Base-by-base conservation (phyloP, 1,139 yeast genomes). In the Williopsis jadinii region DNA sequence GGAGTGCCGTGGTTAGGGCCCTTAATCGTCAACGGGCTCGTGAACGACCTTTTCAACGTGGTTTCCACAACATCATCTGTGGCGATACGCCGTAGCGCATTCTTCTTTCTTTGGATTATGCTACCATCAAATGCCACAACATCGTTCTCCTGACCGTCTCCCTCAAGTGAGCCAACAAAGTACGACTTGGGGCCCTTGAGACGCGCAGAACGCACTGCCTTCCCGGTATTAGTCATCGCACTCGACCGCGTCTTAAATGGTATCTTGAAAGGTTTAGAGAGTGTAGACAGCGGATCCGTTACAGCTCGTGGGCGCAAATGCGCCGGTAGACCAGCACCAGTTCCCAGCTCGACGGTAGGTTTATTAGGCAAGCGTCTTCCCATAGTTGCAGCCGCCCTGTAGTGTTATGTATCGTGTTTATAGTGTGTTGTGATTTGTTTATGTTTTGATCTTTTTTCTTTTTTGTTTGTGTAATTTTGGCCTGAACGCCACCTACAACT, bases 181-280 rank as follows among this genome's bases (percentile, higher is more conserved):
- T 63, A 71, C 5, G 66, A 59, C 11, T 48, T 55, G 6, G 63
- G 67, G 9, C 63, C 68, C 34, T 56, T 60, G 26, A 59, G 50
- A 42, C 68, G 55, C 5, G 64, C 66, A 9, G 55, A 42, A 34
- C 70, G 48, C 2, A 63, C 53, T 2, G 50, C 37, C 39, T 51
- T 49, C 1, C 53, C 53, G 2, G 43, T 38, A 11, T 36, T 37
- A 5, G 52, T 50, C 9, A 45, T 24, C 34, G 58, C 52, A 38
- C 55, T 34, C 36, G 59, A 42, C 24, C 56, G 35, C 2, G 47
- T 41, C 36, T 58, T 60, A 38, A 68, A 59, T 1, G 77, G 77
- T 2, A 70, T 58, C 44, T 60, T 67, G 55, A 73, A 74, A 0
- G 80, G 80, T 46, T 62, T 70, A 3, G 68, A 51, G n/a, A 73